Base-by-base conservation (phyloP, 208 protist species). In the Vickermania spadyakhi region DNA sequence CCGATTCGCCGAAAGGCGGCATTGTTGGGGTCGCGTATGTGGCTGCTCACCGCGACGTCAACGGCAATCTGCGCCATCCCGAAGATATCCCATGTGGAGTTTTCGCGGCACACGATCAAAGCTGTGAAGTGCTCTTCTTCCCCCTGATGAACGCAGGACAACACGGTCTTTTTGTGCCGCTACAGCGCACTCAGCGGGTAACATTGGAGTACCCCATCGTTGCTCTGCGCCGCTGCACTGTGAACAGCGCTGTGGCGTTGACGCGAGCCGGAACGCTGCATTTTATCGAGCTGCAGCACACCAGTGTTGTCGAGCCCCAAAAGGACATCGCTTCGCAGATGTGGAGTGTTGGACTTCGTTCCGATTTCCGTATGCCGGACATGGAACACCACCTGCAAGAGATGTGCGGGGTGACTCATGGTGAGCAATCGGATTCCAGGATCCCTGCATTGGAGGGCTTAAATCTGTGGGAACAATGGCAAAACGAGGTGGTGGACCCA, bases 391-490 rank as follows among this genome's bases (percentile, higher is more conserved):
- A 55, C 23, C 64, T 87, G 30, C 23, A 54, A 42, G 27, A 60
- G 4, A 62, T 87, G 30, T 81, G 77, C 71, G 26, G 49, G 2
- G 25, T 65, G 5, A 49, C 53, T 52, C 53, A 28, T 3, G 27
- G 31, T 1, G 52, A 41, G 0, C 53, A 31, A 2, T 27, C 28
- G 14, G 27, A 27, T 31, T 13, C 58, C 61, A 21, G n/a, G n/a
- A n/a, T n/a, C n/a, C n/a, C n/a, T n/a, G 53, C 60, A 63, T 67
- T 93, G 22, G 58, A 56, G 26, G 60, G 64, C 21, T 73, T 91
- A 7, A 74, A 91, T 69, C 54, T 91, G 50, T 86, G 68, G 41
- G 76, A 79, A n/a, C 71, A 81, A 68, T 94, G 87, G 84, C 75
- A 79, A 53, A 75, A 81, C 53, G 80, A 84, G 49, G 70, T 70